Evolutionary conservation across 2,329 filamentous ascomycete genomes (phyloP).

Genomic region (Fusarium circinatum): DNA sequence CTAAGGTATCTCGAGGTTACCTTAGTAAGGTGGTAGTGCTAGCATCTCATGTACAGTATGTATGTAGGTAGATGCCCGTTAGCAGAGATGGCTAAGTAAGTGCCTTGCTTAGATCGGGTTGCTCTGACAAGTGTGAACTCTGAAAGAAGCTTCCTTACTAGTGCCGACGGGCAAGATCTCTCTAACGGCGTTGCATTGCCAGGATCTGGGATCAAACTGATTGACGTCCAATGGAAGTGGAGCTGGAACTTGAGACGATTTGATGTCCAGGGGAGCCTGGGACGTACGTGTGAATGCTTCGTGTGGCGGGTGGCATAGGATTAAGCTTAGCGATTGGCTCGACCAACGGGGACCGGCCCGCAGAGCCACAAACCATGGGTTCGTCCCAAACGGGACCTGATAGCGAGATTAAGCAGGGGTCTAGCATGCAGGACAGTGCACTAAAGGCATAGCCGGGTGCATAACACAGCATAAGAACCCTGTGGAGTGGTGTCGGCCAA

Average conservation of each 20-base stretch:
- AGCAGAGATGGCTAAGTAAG: not conserved
- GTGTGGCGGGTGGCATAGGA: not conserved
- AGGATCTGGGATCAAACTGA: conserved; percentile 9
- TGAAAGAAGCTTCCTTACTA: conserved; percentile 13
- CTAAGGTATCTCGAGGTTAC: not conserved
- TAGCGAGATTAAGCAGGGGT: conserved; percentile 41
- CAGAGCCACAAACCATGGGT: conserved; percentile 8
- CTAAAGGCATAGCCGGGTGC: not conserved
- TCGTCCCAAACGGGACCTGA: conserved; percentile 8
- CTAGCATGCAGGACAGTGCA: not conserved
- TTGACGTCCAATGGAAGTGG: not conserved
- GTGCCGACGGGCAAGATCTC: conserved; percentile 18
- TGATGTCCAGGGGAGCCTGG: not conserved
- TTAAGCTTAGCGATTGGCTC: conserved; percentile 17
- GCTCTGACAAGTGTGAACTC: conserved; percentile 4
- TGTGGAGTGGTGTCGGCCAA: conserved; percentile 5
- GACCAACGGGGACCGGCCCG: conserved; percentile 28
- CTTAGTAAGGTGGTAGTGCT: not conserved
- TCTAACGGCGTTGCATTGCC: conserved; percentile 33
- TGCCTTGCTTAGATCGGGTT: conserved; percentile 1
- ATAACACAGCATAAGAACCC: not conserved
- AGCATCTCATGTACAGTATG: not conserved
- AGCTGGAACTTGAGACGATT: not conserved
- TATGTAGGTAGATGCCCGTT: not conserved
- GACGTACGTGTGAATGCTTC: conserved; percentile 10